These are phyloP conservation scores for Curvularia eragrostidis DNA, from an alignment of 2,329 filamentous ascomycete genomes.

Conservation along the genomic window DNA sequence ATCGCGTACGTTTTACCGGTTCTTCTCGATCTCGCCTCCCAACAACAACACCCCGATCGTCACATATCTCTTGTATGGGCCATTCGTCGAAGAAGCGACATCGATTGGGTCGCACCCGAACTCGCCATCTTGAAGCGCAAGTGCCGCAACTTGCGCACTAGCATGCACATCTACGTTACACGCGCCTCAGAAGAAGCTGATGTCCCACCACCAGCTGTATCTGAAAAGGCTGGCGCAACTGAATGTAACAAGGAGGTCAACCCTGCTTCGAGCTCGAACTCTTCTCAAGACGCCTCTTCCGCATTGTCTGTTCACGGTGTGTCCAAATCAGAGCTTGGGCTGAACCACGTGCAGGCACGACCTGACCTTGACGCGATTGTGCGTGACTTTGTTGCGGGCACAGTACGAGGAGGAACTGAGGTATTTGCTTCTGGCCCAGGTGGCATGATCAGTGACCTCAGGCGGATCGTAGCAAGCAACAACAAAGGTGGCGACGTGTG, in stretches of 20 bases:
- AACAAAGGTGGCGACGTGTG: slow-evolving; percentile 44
- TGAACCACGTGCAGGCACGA: slow-evolving; percentile 36
- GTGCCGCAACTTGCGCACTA: slow-evolving; percentile 32
- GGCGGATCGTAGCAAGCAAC: slow-evolving; percentile 38
- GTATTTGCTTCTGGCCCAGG: slow-evolving; percentile 45
- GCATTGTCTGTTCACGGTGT: slow-evolving; percentile 39
- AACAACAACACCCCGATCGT: slow-evolving; percentile 32
- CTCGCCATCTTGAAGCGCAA: slow-evolving; percentile 41
- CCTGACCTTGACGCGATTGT: slow-evolving; percentile 32
- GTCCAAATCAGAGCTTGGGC: slow-evolving; percentile 34
- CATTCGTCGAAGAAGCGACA: slow-evolving; percentile 40
- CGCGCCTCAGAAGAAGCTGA: slow-evolving; percentile 35
- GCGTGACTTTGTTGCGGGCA: slow-evolving; percentile 32
- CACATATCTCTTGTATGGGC: slow-evolving; percentile 47
- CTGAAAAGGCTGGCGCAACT: slow-evolving; percentile 29
- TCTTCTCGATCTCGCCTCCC: slow-evolving; percentile 37
- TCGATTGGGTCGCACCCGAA: slow-evolving; percentile 47
- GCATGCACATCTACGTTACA: slow-evolving; percentile 46
- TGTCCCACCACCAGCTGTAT: slow-evolving; percentile 20
- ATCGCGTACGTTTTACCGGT: slow-evolving; percentile 50
- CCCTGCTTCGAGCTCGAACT: slow-evolving; percentile 20
- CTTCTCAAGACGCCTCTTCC: slow-evolving; percentile 32
- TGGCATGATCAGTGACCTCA: slow-evolving; percentile 44
- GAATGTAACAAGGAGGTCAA: slow-evolving; percentile 35
- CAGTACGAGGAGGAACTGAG: slow-evolving; percentile 34